Base-by-base conservation (phyloP, 345 rosid genomes). In the Mercurialis annua region DNA sequence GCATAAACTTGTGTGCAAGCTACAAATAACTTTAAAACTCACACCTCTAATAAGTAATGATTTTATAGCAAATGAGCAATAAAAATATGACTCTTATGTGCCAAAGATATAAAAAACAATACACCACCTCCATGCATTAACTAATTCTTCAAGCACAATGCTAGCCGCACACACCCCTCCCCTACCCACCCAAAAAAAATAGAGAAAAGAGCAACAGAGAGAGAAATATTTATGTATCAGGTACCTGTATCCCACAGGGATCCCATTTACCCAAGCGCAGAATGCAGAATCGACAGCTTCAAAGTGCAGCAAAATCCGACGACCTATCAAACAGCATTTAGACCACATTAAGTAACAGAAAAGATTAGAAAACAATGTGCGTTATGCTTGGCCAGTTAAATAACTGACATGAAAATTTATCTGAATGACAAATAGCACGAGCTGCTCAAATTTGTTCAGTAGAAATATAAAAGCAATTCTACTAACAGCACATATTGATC, bases 281-380 rank as follows among this genome's bases (percentile, higher is more conserved):
- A 91, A 91, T 33, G 99, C 99, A 57, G 99, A 94, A 81, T 94
- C 99, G 72, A 89, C 96, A 65, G 88, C 99, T 82, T 91, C 97
- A 78, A 94, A 94, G 78, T 94, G 99, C 83, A 94, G 78, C 70
- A 91, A 77, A 73, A 94, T 84, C 84, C 99, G 85, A 40, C 97
- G 90, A 76, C 91, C 99, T 94, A 84, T 60, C 71, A 76, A 66
- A 67, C 70, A 68, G 17, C 47, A 66, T 63, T 36, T 42, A 30
- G 52, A 36, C 56, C 4, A 27, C n/a, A 65, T 23, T 3, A 26
- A 38, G 52, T 11, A 34, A 34, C 43, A 21, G 46, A 24, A 40
- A 38, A 40, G 49, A 8, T 40, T 1, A 29, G 26, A 42, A 18
- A 31, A 23, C 14, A 40, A 23, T 40, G 64, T 40, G 6, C 44